phyloP scores from a whole-genome alignment of 2,329 filamentous ascomycete species.

The Ceratocystis destructans region DNA sequence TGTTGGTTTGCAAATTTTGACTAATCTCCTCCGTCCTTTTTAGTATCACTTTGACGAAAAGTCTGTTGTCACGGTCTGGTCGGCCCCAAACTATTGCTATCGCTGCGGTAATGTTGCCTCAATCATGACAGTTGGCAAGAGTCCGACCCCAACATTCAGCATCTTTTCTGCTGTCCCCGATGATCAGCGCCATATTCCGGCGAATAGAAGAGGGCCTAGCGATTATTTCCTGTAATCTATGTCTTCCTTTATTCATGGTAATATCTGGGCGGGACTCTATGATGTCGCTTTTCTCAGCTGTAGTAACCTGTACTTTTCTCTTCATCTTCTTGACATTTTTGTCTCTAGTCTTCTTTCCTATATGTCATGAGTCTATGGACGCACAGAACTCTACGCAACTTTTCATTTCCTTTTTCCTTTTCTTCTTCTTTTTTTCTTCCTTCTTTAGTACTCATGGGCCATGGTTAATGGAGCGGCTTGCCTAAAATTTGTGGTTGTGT shows the following conservation, averaged over 20 bases:
- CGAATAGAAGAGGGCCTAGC: slow-evolving; percentile 50
- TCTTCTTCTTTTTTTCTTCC: neutral
- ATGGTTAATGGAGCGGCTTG: neutral
- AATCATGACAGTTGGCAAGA: slow-evolving; percentile 81
- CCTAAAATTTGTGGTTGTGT: neutral
- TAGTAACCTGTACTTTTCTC: neutral
- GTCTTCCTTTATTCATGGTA: neutral
- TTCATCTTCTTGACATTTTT: neutral
- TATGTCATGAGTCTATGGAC: slow-evolving; percentile 8
- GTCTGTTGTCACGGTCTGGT: slow-evolving; percentile 96
- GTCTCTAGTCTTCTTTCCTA: slow-evolving; percentile 1
- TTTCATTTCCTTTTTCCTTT: neutral
- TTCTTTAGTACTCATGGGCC: slow-evolving; percentile 4
- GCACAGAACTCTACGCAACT: neutral
- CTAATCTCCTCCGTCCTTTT: neutral
- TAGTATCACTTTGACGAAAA: slow-evolving; percentile 89
- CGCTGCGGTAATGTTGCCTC: slow-evolving; percentile 93
- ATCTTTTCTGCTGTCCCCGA: slow-evolving; percentile 86
- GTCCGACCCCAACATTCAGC: slow-evolving; percentile 80
- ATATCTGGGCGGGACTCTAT: neutral
- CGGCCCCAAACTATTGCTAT: slow-evolving; percentile 90
- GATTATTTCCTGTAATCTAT: slow-evolving; percentile 52
- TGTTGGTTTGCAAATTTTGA: too few relatives aligned
- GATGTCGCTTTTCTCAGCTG: neutral
- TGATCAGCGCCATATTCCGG: slow-evolving; percentile 65